Conservation (phyloP, 768 basidiomycete genomes). For the Boletus reticuloceps region DNA sequence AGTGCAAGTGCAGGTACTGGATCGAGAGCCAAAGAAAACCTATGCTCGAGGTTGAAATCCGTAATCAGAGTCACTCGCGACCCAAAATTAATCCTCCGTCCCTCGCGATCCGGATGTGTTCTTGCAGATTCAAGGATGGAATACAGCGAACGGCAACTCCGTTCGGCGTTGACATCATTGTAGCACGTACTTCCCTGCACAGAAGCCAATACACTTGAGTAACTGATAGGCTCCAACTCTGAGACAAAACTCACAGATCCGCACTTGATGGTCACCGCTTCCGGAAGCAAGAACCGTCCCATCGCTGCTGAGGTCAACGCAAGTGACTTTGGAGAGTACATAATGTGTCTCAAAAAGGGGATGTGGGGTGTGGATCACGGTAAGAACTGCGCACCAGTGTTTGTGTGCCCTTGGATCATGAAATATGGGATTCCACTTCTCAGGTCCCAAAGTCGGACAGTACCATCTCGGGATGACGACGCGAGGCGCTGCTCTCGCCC, state of each 20-base stretch:
- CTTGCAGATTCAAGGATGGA: background rate
- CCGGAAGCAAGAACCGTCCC: constrained; percentile 35
- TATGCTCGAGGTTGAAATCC: background rate
- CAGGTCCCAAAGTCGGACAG: constrained; percentile 36
- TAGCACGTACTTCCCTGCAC: constrained; percentile 26
- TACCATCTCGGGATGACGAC: constrained; percentile 39
- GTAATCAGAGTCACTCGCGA: constrained; percentile 1
- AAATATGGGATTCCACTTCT: constrained; percentile 31
- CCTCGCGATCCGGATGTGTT: constrained; percentile 7
- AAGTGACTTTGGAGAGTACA: constrained; percentile 28
- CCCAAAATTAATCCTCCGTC: constrained; percentile 3
- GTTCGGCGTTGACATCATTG: constrained; percentile 16
- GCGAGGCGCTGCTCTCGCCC: constrained; percentile 33
- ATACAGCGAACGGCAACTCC: background rate
- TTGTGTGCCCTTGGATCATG: constrained; percentile 35
- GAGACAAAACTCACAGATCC: constrained; percentile 33
- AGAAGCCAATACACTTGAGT: constrained; percentile 10
- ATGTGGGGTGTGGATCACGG: constrained; percentile 14
- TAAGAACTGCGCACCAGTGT: constrained; percentile 31
- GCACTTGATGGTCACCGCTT: constrained; percentile 36
- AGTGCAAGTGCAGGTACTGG: background rate
- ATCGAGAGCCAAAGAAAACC: background rate
- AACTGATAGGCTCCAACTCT: constrained; percentile 11
- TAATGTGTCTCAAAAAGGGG: constrained; percentile 8
- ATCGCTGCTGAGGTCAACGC: constrained; percentile 36